Evolutionary conservation across 176 grass and related monocot genomes (phyloP).

Genomic region (Ampelocalamus luodianensis): DNA sequence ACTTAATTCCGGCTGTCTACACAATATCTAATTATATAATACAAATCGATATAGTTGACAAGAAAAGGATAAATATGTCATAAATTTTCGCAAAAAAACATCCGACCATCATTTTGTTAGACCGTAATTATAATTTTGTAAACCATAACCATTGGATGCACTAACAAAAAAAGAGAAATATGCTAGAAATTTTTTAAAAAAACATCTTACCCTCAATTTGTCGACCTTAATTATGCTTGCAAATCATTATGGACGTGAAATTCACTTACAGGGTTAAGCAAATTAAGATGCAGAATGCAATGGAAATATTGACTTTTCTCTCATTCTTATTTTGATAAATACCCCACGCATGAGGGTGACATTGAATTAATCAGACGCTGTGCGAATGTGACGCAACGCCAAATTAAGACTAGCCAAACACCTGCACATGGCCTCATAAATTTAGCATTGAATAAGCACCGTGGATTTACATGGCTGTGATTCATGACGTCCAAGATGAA

Average conservation of each 20-base stretch:
- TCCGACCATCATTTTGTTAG: too few species aligned
- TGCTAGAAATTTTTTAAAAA: neutral
- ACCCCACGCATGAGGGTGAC: neutral
- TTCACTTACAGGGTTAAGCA: too few species aligned
- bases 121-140: too few species aligned
- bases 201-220: neutral
- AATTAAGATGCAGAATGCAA: too few species aligned
- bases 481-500: neutral
- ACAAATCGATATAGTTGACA: too few species aligned
- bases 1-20: too few species aligned
- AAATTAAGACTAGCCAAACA: neutral
- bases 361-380: neutral
- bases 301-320: too few species aligned
- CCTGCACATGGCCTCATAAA: conserved; percentile 5
- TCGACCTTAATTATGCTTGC: neutral
- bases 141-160: too few species aligned
- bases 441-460: neutral
- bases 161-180: too few species aligned
- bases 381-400: neutral
- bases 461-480: neutral
- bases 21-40: too few species aligned
- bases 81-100: too few species aligned
- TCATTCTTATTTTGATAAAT: neutral
- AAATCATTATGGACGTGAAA: neutral
- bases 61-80: too few species aligned